Evolutionary conservation across 2,329 filamentous ascomycete species (phyloP).

Genomic region (Colletotrichum sp.): DNA sequence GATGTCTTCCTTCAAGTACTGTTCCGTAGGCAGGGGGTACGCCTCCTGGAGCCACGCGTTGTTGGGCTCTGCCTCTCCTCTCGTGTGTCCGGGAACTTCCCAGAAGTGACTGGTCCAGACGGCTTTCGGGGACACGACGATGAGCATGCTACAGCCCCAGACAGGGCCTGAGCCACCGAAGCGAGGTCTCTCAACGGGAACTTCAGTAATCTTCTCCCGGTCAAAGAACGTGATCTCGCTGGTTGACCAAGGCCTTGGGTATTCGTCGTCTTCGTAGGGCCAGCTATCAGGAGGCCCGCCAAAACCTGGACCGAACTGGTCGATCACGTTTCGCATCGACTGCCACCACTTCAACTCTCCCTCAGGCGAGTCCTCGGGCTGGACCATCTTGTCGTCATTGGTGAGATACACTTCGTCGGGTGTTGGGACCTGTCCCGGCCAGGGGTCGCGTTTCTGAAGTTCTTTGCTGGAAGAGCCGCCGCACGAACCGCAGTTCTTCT

Average conservation of each 20-base stretch:
- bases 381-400: neutral
- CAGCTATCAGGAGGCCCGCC: neutral
- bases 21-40: neutral
- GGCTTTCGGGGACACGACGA: constrained; percentile 13
- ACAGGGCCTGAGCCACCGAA: constrained; percentile 19
- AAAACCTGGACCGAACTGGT: neutral
- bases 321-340: neutral
- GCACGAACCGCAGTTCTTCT: neutral
- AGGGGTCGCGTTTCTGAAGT: neutral
- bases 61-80: neutral
- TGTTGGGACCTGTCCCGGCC: neutral
- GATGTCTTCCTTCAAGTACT: constrained; percentile 4
- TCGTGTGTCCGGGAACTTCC: constrained; percentile 13
- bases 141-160: constrained; percentile 17
- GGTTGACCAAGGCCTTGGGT: neutral
- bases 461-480: neutral
- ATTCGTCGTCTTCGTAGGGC: neutral
- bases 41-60: neutral
- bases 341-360: neutral
- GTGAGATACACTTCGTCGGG: neutral
- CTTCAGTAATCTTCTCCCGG: neutral
- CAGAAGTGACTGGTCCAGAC: constrained; percentile 21
- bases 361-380: neutral
- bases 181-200: neutral
- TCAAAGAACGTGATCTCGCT: neutral